Evolutionary conservation across 1,284 basidiomycete species (phyloP).

Genomic region (Fomitopsis pinicola): DNA sequence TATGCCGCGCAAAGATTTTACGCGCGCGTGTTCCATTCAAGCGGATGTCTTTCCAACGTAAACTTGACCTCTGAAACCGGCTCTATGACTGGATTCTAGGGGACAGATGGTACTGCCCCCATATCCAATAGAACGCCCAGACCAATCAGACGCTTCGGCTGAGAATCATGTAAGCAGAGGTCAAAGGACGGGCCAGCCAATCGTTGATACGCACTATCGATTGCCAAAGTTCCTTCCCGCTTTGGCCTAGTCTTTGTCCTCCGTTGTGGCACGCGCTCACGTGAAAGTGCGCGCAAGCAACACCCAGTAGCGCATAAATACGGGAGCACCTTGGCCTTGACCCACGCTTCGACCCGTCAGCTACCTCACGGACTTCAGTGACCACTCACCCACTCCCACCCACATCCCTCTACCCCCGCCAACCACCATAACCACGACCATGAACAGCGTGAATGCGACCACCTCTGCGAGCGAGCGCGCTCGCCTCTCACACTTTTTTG

Average conservation of each 20-base stretch:
- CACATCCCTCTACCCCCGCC: neutral
- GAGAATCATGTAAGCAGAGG: neutral
- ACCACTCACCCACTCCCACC: neutral
- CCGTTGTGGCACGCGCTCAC: neutral
- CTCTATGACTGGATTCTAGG: no score
- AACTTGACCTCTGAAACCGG: no score
- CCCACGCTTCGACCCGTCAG: neutral
- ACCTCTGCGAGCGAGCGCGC: constrained; percentile 45
- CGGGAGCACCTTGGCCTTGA: neutral
- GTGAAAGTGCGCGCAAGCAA: neutral
- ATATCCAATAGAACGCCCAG: neutral
- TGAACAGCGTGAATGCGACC: constrained; percentile 4
- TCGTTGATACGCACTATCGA: neutral
- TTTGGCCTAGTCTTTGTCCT: neutral
- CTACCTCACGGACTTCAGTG: neutral
- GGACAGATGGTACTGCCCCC: no score
- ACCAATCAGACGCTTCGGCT: neutral
- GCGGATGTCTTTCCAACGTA: no score
- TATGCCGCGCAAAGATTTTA: no score
- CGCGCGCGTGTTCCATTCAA: no score
- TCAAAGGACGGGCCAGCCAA: neutral
- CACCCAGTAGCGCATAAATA: neutral
- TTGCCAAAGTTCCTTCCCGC: neutral
- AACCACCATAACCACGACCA: neutral
- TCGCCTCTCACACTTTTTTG: constrained; percentile 48